Evolutionary conservation across 2,329 filamentous ascomycete species (phyloP), one percentile per base, ranked within the genome.

Genomic region (Fusarium incarnatum): DNA sequence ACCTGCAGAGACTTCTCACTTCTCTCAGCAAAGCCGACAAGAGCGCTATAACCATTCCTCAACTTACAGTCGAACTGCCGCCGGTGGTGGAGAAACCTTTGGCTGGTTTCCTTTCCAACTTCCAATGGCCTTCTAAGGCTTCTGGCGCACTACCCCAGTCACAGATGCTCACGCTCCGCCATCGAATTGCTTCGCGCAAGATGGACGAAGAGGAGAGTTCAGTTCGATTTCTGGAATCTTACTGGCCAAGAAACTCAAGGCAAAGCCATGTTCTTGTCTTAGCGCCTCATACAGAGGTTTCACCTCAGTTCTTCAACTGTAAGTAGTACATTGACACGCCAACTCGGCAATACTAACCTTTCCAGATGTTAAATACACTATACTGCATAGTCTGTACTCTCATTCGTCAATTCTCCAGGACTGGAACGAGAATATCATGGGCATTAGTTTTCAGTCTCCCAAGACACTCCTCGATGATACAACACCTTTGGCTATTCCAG

Each of bases 61-160:
- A 92, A 67, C 83, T 99, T 48, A 97, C 92, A 4, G 89, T 98
- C 52, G 94, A 98, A 76, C 84, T 99, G 10, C 94, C 94, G 1
- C 82, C 88, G 28, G 81, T 88, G 30, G 82, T 94, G 20, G 93
- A 97, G 72, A 78, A 83, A 5, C 84, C 88, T 4, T 87, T 92
- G 8, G 84, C 88, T 54, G 81, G 81, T 16, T 94, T 90, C 69
- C 78, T 97, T 13, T 80, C 87, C 48, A 78, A 75, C 1, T 93
- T 94, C 69, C 81, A 83, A 32, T 96, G 93, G 91, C 92, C 93
- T 49, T 85, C 89, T 15, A 70, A 71, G 6, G 57, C 59, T 7
- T 70, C 77, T 13, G 73, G 78, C 8, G 78, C 79, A n/a, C 76
- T 80, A 52, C 83, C 78, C 23, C 80, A 80, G 65, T 79, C 81